Percentiles rank a stretch among this genome's conserved stretches.
Evolutionary conservation across 2,329 filamentous ascomycete species (phyloP).

Genomic region (Biscogniauxia mediterranea): DNA sequence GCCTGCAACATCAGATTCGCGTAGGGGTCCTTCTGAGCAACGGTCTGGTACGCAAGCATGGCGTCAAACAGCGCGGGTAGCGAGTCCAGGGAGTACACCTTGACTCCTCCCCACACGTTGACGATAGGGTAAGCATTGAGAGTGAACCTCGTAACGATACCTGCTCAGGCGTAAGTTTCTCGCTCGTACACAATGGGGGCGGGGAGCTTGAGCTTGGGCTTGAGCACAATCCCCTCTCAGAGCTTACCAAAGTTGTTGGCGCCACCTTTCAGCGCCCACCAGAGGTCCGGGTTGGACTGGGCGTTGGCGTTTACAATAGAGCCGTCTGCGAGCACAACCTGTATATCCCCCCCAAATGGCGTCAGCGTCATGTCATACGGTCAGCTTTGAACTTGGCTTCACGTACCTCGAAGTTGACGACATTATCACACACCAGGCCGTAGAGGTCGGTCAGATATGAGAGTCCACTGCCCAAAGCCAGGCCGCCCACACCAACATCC

Average conservation of each 20-base stretch:
- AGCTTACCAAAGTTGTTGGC: no score
- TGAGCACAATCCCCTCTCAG: no score
- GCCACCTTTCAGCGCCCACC: conserved; percentile 30
- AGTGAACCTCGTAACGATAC: conserved; percentile 29
- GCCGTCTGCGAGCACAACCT: conserved; percentile 34
- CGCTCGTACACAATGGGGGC: neutral
- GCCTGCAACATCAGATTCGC: conserved; percentile 32
- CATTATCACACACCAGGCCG: conserved; percentile 26
- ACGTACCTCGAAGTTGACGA: conserved; percentile 26
- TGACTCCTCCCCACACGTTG: conserved; percentile 27
- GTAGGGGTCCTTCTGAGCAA: conserved; percentile 29
- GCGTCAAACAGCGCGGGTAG: conserved; percentile 26
- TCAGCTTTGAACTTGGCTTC: neutral
- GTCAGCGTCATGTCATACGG: conserved; percentile 8
- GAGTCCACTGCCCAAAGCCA: conserved; percentile 25
- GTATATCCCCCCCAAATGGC: conserved; percentile 3
- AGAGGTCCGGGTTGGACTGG: conserved; percentile 23
- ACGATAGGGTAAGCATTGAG: conserved; percentile 26
- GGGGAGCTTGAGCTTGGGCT: neutral
- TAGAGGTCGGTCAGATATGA: conserved; percentile 26
- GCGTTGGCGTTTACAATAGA: conserved; percentile 26
- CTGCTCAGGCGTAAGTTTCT: conserved; percentile 18
- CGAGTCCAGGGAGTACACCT: conserved; percentile 26
- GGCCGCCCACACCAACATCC: conserved; percentile 27
- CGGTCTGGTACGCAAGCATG: conserved; percentile 26